These are phyloP conservation scores for Penicillium pulvis DNA, from an alignment of 495 filamentous ascomycete species.

Conservation along the genomic window DNA sequence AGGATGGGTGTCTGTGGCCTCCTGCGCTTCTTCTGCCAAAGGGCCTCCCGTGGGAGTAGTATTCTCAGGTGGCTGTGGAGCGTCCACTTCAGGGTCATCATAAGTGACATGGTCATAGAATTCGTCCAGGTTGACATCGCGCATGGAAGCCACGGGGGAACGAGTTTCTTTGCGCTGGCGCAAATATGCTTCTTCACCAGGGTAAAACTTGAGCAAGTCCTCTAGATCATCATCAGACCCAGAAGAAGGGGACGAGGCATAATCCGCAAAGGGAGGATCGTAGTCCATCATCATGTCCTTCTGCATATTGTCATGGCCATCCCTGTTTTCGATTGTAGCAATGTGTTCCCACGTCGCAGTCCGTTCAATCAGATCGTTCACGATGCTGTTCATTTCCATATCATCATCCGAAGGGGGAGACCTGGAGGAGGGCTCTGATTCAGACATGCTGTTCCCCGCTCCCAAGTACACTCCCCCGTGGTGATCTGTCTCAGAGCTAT, in stretches of 20 bases:
- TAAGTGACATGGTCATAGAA: constrained; percentile 35
- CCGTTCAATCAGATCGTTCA: constrained; percentile 26
- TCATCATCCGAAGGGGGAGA: constrained; percentile 14
- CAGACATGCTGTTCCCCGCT: constrained; percentile 20
- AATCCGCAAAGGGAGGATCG: constrained; percentile 23
- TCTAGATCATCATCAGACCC: constrained; percentile 32
- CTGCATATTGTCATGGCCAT: constrained; percentile 21
- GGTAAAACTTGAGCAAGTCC: constrained; percentile 42
- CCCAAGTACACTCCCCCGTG: not conserved
- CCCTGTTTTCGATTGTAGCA: constrained; percentile 21
- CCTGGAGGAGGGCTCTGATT: constrained; percentile 17
- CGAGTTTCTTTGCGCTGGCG: constrained; percentile 12
- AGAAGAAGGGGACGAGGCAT: constrained; percentile 16
- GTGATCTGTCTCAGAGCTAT: not conserved
- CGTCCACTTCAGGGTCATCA: constrained; percentile 19
- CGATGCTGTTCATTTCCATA: constrained; percentile 21
- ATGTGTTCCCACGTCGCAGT: constrained; percentile 19
- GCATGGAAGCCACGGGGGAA: constrained; percentile 14
- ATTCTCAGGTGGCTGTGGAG: constrained; percentile 8
- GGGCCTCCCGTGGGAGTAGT: constrained; percentile 8
- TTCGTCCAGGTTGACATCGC: constrained; percentile 38
- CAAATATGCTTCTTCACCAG: constrained; percentile 32
- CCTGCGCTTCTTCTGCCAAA: constrained; percentile 5
- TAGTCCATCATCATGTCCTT: constrained; percentile 35
- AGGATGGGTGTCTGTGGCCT: constrained; percentile 27